Conservation (phyloP, 768 basidiomycete genomes). For the Gloeostereum incarnatum region DNA sequence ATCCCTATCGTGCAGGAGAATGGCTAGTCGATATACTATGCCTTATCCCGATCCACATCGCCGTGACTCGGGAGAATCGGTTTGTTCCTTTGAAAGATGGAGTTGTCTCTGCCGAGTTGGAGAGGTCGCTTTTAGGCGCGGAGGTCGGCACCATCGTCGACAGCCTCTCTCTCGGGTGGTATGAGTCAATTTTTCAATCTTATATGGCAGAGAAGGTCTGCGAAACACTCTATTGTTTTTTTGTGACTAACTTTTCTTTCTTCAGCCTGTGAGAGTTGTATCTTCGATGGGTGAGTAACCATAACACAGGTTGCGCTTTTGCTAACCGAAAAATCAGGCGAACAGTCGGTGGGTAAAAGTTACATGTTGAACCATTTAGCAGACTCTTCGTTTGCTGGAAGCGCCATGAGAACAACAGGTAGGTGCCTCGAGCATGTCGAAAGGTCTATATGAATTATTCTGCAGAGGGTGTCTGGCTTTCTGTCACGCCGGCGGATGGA, state of each 20-base stretch:
- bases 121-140: slow-evolving; percentile 46
- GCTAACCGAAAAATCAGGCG: slow-evolving; percentile 22
- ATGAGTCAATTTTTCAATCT: slow-evolving; percentile 53
- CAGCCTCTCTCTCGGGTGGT: slow-evolving; percentile 51
- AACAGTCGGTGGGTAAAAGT: slow-evolving; percentile 58
- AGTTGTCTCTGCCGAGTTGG: slow-evolving; percentile 37
- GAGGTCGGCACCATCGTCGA: slow-evolving; percentile 51
- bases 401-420: slow-evolving; percentile 56
- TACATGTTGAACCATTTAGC: slow-evolving; percentile 50
- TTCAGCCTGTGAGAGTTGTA: slow-evolving; percentile 52
- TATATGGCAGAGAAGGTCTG: slow-evolving; percentile 49
- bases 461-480: slow-evolving; percentile 57
- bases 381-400: slow-evolving; percentile 59
- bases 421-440: neutral
- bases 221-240: neutral
- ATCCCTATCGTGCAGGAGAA: slow-evolving; percentile 39
- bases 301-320: neutral
- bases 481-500: slow-evolving; percentile 50
- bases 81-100: slow-evolving; percentile 45
- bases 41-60: slow-evolving; percentile 57
- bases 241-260: neutral
- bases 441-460: neutral
- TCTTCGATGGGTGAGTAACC: slow-evolving; percentile 46
- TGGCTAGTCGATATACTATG: slow-evolving; percentile 56
- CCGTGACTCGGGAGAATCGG: slow-evolving; percentile 47